Evolutionary conservation across 73 alveolate genomes (phyloP).

Genomic region (Uronychia setigera): DNA sequence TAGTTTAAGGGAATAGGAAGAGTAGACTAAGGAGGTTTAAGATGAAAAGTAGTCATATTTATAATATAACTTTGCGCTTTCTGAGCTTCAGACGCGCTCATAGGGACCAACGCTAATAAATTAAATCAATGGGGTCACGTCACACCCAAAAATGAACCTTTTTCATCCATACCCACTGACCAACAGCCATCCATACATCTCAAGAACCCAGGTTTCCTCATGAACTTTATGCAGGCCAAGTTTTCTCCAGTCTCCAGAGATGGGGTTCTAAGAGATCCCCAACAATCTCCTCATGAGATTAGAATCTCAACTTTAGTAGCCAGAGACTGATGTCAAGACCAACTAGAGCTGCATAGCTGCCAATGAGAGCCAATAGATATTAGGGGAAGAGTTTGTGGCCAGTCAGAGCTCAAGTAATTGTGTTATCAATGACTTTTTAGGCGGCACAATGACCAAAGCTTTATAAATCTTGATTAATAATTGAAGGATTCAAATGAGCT

Average conservation of each 20-base stretch:
- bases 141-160: neutral
- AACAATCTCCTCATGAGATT: neutral
- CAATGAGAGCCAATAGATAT: neutral
- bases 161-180: too few species aligned
- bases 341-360: too few species aligned
- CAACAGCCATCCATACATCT: too few species aligned
- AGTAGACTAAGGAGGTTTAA: neutral
- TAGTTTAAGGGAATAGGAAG: neutral
- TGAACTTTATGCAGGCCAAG: neutral
- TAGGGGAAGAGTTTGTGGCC: neutral
- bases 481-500: conserved; percentile 2
- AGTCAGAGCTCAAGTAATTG: neutral
- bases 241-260: neutral
- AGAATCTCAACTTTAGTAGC: too few species aligned
- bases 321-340: too few species aligned
- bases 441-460: neutral
- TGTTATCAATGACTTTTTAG: neutral
- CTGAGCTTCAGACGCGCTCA: neutral
- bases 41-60: neutral
- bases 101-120: neutral
- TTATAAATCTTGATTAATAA: neutral
- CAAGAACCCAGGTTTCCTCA: neutral
- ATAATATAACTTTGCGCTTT: neutral
- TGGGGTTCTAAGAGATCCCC: neutral
- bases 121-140: neutral